These are phyloP conservation scores for Raffaelea deltoideospora DNA, from an alignment of 2,329 filamentous ascomycete species.

Conservation along the genomic window DNA sequence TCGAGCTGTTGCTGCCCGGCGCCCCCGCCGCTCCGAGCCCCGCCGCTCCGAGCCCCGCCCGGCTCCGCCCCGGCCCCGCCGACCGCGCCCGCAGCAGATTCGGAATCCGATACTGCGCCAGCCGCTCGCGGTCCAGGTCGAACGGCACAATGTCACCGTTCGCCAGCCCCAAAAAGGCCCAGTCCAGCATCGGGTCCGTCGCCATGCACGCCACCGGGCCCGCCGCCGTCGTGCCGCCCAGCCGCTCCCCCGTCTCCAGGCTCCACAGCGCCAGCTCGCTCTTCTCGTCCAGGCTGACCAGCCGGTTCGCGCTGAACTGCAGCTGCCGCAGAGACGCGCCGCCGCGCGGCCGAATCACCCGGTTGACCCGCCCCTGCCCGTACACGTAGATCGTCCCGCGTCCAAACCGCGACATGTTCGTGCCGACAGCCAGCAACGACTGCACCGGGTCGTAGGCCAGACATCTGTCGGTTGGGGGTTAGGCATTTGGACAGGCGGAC, in stretches of 20 bases:
- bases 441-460: slow-evolving; percentile 89
- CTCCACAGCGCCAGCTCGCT: slow-evolving; percentile 80
- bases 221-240: slow-evolving; percentile 60
- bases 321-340: slow-evolving; percentile 61
- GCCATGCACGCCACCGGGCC: slow-evolving; percentile 60
- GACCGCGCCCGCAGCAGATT: slow-evolving; percentile 74
- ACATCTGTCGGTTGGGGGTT: slow-evolving; percentile 40
- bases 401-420: slow-evolving; percentile 73
- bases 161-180: slow-evolving; percentile 72
- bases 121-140: slow-evolving; percentile 67
- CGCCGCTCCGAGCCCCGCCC: slow-evolving; percentile 12
- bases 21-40: neutral
- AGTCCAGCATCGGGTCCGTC: slow-evolving; percentile 84
- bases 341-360: slow-evolving; percentile 54
- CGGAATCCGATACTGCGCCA: slow-evolving; percentile 65
- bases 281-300: slow-evolving; percentile 71
- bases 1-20: neutral
- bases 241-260: slow-evolving; percentile 49
- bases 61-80: slow-evolving; percentile 27
- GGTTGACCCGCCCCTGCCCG: slow-evolving; percentile 67
- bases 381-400: slow-evolving; percentile 80
- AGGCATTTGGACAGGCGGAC: too few species aligned
- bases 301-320: slow-evolving; percentile 73
- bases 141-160: slow-evolving; percentile 83
- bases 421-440: slow-evolving; percentile 83